A percentile compares a stretch with the other conserved stretches of the same genome.
Conservation (phyloP, 140 eudicot species). For the Ambrosia hybrid region DNA sequence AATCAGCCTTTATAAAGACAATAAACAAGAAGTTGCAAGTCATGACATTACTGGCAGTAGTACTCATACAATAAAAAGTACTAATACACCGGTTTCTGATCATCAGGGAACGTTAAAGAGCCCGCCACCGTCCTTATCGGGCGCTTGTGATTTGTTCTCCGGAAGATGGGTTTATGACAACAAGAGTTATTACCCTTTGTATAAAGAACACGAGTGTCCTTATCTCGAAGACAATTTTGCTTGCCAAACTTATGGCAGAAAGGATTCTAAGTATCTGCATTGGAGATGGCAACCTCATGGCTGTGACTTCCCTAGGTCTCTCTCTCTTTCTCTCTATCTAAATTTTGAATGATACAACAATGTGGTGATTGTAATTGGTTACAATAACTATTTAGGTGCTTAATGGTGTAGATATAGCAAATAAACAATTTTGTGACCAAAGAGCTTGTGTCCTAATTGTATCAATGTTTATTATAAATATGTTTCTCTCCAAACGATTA, state of each 20-base stretch:
- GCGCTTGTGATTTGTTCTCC: slow-evolving; percentile 62
- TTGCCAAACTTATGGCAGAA: slow-evolving; percentile 52
- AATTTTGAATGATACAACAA: no score
- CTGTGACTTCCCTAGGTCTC: slow-evolving; percentile 52
- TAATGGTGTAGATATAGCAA: no score
- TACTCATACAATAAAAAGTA: neutral
- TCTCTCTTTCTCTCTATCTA: slow-evolving; percentile 13
- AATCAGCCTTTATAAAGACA: slow-evolving; percentile 16
- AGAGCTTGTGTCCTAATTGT: no score
- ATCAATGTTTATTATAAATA: no score
- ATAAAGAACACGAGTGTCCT: slow-evolving; percentile 52
- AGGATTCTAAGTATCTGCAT: slow-evolving; percentile 49
- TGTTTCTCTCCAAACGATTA: no score
- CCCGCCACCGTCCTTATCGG: neutral
- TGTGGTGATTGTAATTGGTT: no score
- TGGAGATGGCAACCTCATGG: slow-evolving; percentile 76
- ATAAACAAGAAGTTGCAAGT: neutral
- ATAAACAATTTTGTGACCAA: no score
- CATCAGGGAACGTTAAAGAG: slow-evolving; percentile 5
- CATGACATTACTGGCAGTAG: neutral
- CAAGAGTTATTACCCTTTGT: slow-evolving; percentile 45
- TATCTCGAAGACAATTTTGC: slow-evolving; percentile 51
- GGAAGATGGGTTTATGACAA: slow-evolving; percentile 88
- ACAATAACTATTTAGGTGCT: no score
- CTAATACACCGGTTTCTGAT: slow-evolving; percentile 5